Base-by-base conservation (phyloP, 2,329 filamentous ascomycete species). In the Neonectria neomacrospora region DNA sequence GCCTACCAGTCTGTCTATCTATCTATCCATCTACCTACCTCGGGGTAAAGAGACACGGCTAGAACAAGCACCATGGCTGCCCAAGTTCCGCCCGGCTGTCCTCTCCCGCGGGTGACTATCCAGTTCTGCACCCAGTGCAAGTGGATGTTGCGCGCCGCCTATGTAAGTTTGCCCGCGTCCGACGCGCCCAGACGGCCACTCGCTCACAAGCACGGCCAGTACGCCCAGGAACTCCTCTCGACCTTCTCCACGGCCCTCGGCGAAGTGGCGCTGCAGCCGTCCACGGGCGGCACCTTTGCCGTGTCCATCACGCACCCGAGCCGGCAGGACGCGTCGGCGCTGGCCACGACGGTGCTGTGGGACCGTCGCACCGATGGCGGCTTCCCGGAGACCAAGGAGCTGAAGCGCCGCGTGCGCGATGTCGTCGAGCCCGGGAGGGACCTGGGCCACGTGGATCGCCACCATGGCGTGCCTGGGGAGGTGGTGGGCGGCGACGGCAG, bases 81-180 rank as follows among this genome's bases (percentile, higher is more conserved):
- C 39, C 61, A 71, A 11, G 57, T 47, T 16, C 32, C 63, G 14
- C 51, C 61, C 14, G 55, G 44, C 28, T 65, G 60, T 57, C 64
- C 70, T 37, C 72, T 78, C 11, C 94, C 94, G 3, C 88, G 93
- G 48, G 85, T 97, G 56, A 90, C 90, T n/a, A 97, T 97, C 74
- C 88, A 91, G 70, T 97, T 92, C 81, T 97, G 94, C 81, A 97
- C 93, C 0, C 93, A 97, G 80, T 97, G 94, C 80, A 92, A 92
- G 81, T 97, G 94, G 93, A 92, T 96, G 87, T 81, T 96, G 11
- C 83, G 93, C 64, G 93, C 93, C 37, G 92, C 93, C 70, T 97
- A 96, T 79, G 93, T 95, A 86, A 71, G 86, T 79, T 47, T 28
- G 28, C 54, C 23, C 54, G 22, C 32, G 18, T 28, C 51, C 34